These are phyloP conservation scores for Hypomyces rosellus DNA, from an alignment of 2,329 filamentous ascomycete genomes.

Conservation along the genomic window DNA sequence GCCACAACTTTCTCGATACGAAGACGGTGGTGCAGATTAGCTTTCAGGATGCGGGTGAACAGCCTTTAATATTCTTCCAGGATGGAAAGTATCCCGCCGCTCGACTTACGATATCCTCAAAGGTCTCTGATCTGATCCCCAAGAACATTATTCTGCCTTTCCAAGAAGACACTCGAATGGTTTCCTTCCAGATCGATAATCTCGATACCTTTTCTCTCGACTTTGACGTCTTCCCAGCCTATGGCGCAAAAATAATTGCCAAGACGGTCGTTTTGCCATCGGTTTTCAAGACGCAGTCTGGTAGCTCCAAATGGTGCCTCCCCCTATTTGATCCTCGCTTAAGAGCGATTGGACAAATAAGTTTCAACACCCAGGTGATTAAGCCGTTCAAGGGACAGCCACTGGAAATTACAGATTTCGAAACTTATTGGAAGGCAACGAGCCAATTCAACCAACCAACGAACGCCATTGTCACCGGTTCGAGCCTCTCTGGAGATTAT, in stretches of 20 bases:
- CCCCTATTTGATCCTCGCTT: conserved; percentile 90
- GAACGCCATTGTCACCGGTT: conserved; percentile 85
- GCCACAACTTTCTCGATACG: conserved; percentile 96
- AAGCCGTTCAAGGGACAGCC: conserved; percentile 91
- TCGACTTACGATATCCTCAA: conserved; percentile 91
- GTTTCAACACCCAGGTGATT: conserved; percentile 91
- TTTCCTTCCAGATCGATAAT: conserved; percentile 94
- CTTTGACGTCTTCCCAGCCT: conserved; percentile 96
- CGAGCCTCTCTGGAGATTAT: conserved; percentile 93
- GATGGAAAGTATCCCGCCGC: conserved; percentile 94
- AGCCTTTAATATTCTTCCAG: conserved; percentile 89
- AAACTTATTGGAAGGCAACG: conserved; percentile 98
- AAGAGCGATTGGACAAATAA: conserved; percentile 86
- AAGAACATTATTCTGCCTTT: conserved; percentile 94
- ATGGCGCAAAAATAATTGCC: conserved; percentile 94
- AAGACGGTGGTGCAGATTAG: conserved; percentile 93
- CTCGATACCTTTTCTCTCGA: conserved; percentile 89
- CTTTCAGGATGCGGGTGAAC: conserved; percentile 71
- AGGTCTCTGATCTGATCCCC: conserved; percentile 90
- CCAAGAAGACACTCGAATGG: conserved; percentile 87
- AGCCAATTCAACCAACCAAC: conserved; percentile 78
- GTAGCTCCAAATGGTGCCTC: conserved; percentile 73
- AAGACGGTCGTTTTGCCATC: conserved; percentile 88
- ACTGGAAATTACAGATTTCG: conserved; percentile 94
- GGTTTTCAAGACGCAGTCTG: conserved; percentile 69